Percentiles rank a stretch among this genome's conserved stretches.
These are phyloP conservation scores for Candida morakotiae DNA, from an alignment of 805 yeast genomes.

Conservation along the genomic window DNA sequence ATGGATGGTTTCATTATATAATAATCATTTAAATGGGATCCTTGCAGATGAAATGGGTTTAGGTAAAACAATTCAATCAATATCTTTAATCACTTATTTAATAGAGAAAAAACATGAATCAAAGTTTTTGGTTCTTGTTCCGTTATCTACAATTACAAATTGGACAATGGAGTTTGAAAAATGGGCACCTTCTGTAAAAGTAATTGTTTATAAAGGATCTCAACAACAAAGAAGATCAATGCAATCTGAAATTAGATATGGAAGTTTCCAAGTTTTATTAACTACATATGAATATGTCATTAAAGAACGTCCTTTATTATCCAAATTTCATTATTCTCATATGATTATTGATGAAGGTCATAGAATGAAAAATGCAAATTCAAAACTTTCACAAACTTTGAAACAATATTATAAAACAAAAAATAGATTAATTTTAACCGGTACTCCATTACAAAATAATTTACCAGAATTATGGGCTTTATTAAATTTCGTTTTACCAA, in stretches of 20 bases:
- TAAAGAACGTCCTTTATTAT: slow-evolving; percentile 66
- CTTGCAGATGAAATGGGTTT: slow-evolving; percentile 68
- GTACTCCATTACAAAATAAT: slow-evolving; percentile 84
- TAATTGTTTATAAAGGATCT: slow-evolving; percentile 73
- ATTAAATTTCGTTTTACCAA: slow-evolving; percentile 76
- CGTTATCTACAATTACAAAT: slow-evolving; percentile 77
- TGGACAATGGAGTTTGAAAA: slow-evolving; percentile 85
- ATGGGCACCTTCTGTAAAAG: slow-evolving; percentile 80
- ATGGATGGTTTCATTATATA: slow-evolving; percentile 64
- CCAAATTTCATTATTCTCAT: slow-evolving; percentile 73
- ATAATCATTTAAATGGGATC: slow-evolving; percentile 59
- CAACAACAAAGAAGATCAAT: slow-evolving; percentile 66
- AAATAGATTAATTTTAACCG: slow-evolving; percentile 76
- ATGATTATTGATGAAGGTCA: slow-evolving; percentile 93
- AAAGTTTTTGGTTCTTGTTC: slow-evolving; percentile 77
- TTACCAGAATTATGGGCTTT: slow-evolving; percentile 85
- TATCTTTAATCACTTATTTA: slow-evolving; percentile 68
- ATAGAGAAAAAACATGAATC: slow-evolving; percentile 65
- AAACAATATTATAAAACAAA: slow-evolving; percentile 70
- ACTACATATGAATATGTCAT: slow-evolving; percentile 83
- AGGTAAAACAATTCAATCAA: slow-evolving; percentile 72
- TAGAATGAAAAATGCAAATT: slow-evolving; percentile 76
- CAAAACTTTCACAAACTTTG: slow-evolving; percentile 69
- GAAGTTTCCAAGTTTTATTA: slow-evolving; percentile 70
- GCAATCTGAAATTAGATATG: slow-evolving; percentile 59